A percentile compares a stretch with the other conserved stretches of the same genome.
Evolutionary conservation across 1,284 basidiomycete genomes (phyloP).

Genomic region (Apiotrichum laibachii): DNA sequence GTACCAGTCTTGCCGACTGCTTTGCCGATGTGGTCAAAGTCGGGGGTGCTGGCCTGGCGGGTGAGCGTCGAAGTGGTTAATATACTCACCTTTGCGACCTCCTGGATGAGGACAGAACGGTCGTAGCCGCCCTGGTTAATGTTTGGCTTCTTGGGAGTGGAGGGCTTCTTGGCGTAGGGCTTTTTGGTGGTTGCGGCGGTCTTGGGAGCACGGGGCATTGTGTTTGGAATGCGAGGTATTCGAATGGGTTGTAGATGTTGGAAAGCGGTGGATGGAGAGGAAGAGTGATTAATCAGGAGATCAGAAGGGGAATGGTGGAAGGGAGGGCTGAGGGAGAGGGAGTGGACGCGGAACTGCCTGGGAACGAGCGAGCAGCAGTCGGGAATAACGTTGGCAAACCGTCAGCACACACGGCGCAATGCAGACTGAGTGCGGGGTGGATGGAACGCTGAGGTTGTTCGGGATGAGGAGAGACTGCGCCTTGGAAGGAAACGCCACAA

Average conservation of each 20-base stretch:
- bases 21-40: slow-evolving; percentile 6
- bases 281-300: background rate
- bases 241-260: no score
- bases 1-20: slow-evolving; percentile 17
- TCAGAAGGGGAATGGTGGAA: background rate
- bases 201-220: background rate
- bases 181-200: background rate
- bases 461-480: no score
- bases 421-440: no score
- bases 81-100: slow-evolving; percentile 12
- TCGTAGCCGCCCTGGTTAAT: slow-evolving; percentile 7
- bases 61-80: background rate
- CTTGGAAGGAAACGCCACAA: no score
- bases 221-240: no score
- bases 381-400: no score
- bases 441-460: no score
- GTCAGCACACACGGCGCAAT: no score
- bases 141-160: no score
- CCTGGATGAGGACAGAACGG: slow-evolving; percentile 8
- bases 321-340: background rate
- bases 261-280: background rate
- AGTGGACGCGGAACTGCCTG: background rate
- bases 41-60: slow-evolving; percentile 8
- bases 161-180: background rate
- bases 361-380: background rate